Percentiles rank a stretch among this genome's conserved stretches.
These are phyloP conservation scores for Phylloporus sp. DNA, from an alignment of 768 basidiomycete species.

Conservation along the genomic window DNA sequence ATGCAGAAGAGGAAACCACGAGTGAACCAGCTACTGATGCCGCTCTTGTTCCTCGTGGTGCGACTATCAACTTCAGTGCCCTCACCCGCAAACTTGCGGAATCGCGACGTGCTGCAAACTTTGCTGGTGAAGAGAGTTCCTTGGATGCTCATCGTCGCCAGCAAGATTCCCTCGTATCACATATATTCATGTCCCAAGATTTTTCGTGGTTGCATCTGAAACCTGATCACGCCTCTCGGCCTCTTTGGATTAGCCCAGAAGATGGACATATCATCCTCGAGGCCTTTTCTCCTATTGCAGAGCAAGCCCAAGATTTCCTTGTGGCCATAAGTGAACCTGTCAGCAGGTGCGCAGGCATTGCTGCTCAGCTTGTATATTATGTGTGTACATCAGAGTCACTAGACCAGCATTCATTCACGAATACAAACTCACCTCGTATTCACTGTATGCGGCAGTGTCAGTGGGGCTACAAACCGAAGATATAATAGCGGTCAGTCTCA, in stretches of 20 bases:
- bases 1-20: constrained; percentile 53
- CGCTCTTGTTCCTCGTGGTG: constrained; percentile 57
- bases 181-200: constrained; percentile 82
- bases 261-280: constrained; percentile 94
- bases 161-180: constrained; percentile 73
- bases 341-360: constrained; percentile 70
- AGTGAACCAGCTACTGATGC: constrained; percentile 32
- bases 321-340: constrained; percentile 98
- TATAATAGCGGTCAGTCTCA: constrained; percentile 87
- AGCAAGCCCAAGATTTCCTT: constrained; percentile 97
- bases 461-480: constrained; percentile 97
- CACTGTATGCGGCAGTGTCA: constrained; percentile 96
- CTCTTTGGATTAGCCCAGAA: constrained; percentile 94
- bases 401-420: constrained; percentile 99
- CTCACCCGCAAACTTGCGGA: constrained; percentile 76
- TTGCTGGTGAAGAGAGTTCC: constrained; percentile 43
- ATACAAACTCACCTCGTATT: constrained; percentile 98
- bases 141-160: constrained; percentile 65
- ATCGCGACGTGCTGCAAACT: constrained; percentile 43
- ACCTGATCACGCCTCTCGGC: constrained; percentile 85
- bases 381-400: constrained; percentile 12
- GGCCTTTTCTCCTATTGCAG: constrained; percentile 95
- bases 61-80: constrained; percentile 86
- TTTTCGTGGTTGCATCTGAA: constrained; percentile 87
- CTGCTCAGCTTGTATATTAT: constrained; percentile 27